These are phyloP conservation scores for Isoetes taiwanensis DNA, from an alignment of 75 land plant genomes.

Conservation along the genomic window DNA sequence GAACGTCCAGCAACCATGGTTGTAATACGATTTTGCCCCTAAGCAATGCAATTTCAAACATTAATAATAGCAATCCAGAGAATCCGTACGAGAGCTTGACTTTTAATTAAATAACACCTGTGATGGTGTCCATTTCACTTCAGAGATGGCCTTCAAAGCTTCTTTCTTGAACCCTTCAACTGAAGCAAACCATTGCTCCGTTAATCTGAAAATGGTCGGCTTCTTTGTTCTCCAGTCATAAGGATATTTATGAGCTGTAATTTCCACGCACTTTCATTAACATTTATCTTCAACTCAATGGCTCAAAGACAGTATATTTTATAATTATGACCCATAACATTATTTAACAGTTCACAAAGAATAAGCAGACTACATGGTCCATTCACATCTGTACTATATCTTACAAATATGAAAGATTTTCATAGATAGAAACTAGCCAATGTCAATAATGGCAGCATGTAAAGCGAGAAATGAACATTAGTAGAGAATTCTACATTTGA, in stretches of 20 bases:
- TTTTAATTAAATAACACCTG: constrained; percentile 35
- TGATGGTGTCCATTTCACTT: constrained; percentile 81
- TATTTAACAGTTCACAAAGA: no score
- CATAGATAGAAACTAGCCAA: background rate
- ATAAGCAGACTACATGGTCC: background rate
- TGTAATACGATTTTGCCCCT: constrained; percentile 87
- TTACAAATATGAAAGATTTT: constrained; percentile 2
- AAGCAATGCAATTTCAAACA: constrained; percentile 3
- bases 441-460: background rate
- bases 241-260: constrained; percentile 88
- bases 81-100: background rate
- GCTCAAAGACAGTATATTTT: background rate
- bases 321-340: background rate
- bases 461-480: no score
- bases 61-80: background rate
- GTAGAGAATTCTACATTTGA: no score
- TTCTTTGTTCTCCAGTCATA: constrained; percentile 99
- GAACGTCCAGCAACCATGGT: constrained; percentile 83
- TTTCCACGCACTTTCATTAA: background rate
- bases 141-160: constrained; percentile 62
- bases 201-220: constrained; percentile 95
- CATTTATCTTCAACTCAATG: background rate
- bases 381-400: background rate
- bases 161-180: constrained; percentile 82
- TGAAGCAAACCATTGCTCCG: constrained; percentile 99